phyloP scores from a whole-genome alignment of 1,284 basidiomycete species.

The Takashimella koratensis region DNA sequence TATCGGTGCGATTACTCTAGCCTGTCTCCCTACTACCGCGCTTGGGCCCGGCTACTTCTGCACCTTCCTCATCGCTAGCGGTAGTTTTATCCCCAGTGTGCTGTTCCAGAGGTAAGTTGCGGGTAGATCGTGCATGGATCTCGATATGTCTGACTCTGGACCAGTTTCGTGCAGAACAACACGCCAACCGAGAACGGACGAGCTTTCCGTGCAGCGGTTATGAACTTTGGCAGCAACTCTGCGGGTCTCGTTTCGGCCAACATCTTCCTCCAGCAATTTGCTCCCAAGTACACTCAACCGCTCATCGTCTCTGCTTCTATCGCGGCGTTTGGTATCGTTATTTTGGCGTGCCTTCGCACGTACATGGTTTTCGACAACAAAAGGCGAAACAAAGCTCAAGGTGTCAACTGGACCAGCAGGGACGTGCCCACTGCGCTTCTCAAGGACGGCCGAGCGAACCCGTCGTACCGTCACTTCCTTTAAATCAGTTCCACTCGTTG shows the following conservation, averaged over 20 bases:
- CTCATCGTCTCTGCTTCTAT: slow-evolving; percentile 16
- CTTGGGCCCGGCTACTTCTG: slow-evolving; percentile 24
- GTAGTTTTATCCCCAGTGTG: slow-evolving; percentile 22
- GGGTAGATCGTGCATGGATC: too few species aligned
- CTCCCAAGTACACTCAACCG: slow-evolving; percentile 16
- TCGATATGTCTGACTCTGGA: too few species aligned
- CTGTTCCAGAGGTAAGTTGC: slow-evolving; percentile 27
- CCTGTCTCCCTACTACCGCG: slow-evolving; percentile 16
- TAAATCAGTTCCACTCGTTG: too few species aligned
- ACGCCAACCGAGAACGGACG: slow-evolving; percentile 22
- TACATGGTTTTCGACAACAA: slow-evolving; percentile 24
- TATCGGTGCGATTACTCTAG: slow-evolving; percentile 22
- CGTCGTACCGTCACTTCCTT: slow-evolving; percentile 54
- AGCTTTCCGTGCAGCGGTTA: slow-evolving; percentile 21
- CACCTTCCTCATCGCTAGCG: slow-evolving; percentile 27
- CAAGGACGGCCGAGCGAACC: slow-evolving; percentile 50
- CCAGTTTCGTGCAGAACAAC: slow-evolving; percentile 27
- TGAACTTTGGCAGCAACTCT: slow-evolving; percentile 18
- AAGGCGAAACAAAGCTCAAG: slow-evolving; percentile 51
- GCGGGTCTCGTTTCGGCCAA: slow-evolving; percentile 20
- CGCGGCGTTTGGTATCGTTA: slow-evolving; percentile 7
- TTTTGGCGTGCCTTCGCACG: slow-evolving; percentile 10
- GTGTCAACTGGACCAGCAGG: slow-evolving; percentile 49
- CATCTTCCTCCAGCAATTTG: slow-evolving; percentile 15
- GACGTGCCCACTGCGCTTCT: slow-evolving; percentile 54